phyloP scores from a whole-genome alignment of 2,329 filamentous ascomycete species.

The Xylariales sp. region DNA sequence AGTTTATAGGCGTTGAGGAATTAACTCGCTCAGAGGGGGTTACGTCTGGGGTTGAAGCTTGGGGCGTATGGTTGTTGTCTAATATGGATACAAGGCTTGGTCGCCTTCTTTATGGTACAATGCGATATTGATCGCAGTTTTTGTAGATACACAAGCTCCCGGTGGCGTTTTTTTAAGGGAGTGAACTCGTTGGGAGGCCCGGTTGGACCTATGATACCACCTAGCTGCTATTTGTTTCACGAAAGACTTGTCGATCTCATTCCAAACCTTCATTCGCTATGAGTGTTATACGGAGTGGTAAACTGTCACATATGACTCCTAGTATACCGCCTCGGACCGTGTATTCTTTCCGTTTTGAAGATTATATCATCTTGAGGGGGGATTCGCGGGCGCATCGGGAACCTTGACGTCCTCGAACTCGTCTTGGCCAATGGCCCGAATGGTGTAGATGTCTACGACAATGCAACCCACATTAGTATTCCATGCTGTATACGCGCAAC shows the following conservation, averaged over 20 bases:
- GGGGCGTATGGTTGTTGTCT: conserved; percentile 30
- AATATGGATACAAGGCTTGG: conserved; percentile 36
- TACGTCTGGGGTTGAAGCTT: conserved; percentile 13
- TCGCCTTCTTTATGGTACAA: conserved; percentile 41
- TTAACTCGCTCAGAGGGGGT: not conserved
- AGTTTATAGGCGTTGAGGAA: conserved; percentile 35
- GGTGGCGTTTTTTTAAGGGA: conserved; percentile 36
- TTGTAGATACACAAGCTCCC: conserved; percentile 39
- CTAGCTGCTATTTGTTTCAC: conserved; percentile 36
- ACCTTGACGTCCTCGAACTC: conserved; percentile 96
- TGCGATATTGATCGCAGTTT: conserved; percentile 33
- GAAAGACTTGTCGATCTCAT: conserved; percentile 23
- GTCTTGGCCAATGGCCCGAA: conserved; percentile 91
- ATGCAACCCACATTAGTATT: conserved; percentile 22
- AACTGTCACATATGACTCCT: conserved; percentile 12
- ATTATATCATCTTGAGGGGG: conserved; percentile 21
- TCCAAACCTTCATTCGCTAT: not conserved
- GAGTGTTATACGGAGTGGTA: conserved; percentile 15
- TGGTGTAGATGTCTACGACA: conserved; percentile 67
- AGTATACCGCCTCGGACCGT: not conserved
- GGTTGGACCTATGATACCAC: conserved; percentile 45
- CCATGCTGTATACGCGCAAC: not conserved
- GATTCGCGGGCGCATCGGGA: conserved; percentile 71
- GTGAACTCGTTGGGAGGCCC: conserved; percentile 37
- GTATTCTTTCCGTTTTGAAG: not conserved